Evolutionary conservation across 768 basidiomycete genomes (phyloP), one percentile per base, ranked within the genome.

Genomic region (Chalciporus piperatus): DNA sequence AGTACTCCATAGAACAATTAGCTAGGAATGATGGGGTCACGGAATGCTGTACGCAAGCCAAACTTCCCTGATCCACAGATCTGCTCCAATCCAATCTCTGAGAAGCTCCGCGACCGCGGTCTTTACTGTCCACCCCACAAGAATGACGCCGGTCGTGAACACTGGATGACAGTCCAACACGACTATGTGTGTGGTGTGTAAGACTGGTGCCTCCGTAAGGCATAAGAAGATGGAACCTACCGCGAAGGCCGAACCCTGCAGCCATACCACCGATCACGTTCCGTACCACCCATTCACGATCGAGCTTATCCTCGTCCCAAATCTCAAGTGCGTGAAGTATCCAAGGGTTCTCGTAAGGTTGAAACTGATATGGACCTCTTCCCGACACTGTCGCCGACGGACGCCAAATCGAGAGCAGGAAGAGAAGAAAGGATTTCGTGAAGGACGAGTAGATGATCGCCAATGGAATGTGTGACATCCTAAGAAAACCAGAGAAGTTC

Each of bases 1-100:
- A 48, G 4, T 27, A 50, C 47, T 50, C 16, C 23, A 58, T 11
- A n/a, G 38, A 39, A 46, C 33, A 23, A 40, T 13, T n/a, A 14
- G 41, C 20, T 28, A 22, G 30, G 19, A 44, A 45, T 16, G 23
- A 41, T 32, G 22, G 16, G 0, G 40, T 62, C 64, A 80, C 1
- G 89, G 89, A 57, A 92, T 89, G 59, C 90, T 92, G 62, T 92
- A 90, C 11, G 85, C 85, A 33, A 89, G 67, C 89, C 89, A 92
- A 16, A 80, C 81, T 54, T 86, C 82, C n/a, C 80, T 77, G 14
- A 74, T 73, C 54, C 70, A 70, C 48, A 77, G 76, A 58, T 80
- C 76, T 19, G 77, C 78, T 5, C 84, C 85, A 20, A 89, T 79
- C 85, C 87, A 88, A 14, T 72, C 72, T 59, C 83, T 80, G 10